Evolutionary conservation across 257 asterid species (phyloP).

Genomic region (Rubia yunnanensis): DNA sequence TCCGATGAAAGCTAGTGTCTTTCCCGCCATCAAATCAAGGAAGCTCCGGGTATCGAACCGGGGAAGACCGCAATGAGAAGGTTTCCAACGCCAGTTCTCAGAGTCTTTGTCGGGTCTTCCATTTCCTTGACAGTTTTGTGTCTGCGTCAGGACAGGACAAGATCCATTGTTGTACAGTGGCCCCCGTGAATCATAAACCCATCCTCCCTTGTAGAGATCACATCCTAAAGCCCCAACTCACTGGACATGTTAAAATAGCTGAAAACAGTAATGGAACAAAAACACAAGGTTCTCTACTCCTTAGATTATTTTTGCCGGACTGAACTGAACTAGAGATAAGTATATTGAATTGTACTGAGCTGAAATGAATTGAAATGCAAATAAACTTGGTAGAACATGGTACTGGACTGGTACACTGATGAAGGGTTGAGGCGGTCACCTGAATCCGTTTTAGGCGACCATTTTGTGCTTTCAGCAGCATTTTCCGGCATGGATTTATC

Average conservation of each 20-base stretch:
- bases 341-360: too few species aligned
- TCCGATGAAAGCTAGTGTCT: constrained; percentile 89
- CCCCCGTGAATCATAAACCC: constrained; percentile 64
- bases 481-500: background rate
- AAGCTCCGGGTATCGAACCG: constrained; percentile 62
- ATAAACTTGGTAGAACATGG: too few species aligned
- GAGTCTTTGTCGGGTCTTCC: constrained; percentile 94
- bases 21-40: constrained; percentile 85
- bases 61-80: constrained; percentile 68
- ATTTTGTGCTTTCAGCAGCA: background rate
- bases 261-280: background rate
- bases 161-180: constrained; percentile 73
- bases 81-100: constrained; percentile 96
- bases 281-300: too few species aligned
- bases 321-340: too few species aligned
- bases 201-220: constrained; percentile 70
- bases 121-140: constrained; percentile 94
- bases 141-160: constrained; percentile 80
- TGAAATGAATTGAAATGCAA: too few species aligned
- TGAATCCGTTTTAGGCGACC: constrained; percentile 23
- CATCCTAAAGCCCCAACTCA: constrained; percentile 41
- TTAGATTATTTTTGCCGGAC: too few species aligned
- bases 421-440: constrained; percentile 23
- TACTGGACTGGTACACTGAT: too few species aligned
- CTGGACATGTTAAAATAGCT: background rate